Evolutionary conservation across 2,329 filamentous ascomycete species (phyloP), one percentile per base, ranked within the genome.

Genomic region (Fusarium sp.): DNA sequence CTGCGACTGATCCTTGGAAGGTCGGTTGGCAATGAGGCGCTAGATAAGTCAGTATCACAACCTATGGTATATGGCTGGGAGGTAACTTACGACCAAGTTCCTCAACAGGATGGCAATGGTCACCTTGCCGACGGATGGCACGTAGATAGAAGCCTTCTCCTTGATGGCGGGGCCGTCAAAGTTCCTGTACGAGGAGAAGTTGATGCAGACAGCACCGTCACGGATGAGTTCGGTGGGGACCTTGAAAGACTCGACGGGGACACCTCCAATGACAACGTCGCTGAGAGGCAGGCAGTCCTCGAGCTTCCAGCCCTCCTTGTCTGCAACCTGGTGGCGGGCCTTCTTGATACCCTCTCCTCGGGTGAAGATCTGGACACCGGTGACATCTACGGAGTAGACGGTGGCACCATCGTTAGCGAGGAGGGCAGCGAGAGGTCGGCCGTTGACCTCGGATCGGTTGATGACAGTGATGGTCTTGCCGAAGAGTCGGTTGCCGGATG

Each of bases 201-300:
- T 99, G 82, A 99, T 94, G 84, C 96, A 99, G n/a, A 97, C 93
- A 28, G 93, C 94, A 46, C 96, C 96, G 56, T 97, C 92, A 45
- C 93, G 88, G 73, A 99, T 84, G 65, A 96, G 83, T 50, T 92
- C 87, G 5, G 90, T 91, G 7, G 94, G 92, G 24, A 99, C 91
- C 83, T 98, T 97, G 86, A 91, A 99, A 62, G 85, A 87, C 67
- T 97, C 91, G 23, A 89, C 88, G 0, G 96, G 96, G 3, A 99
- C 96, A 68, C 96, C 96, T 53, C 92, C 92, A 73, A 99, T 96
- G 64, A 99, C 91, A 19, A 98, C 95, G 77, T 99, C 96, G 76
- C 94, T 97, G 62, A 95, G 82, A 3, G 94, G 92, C 39, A 96
- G 84, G 67, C 92, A 94, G 73, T 97, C 86, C 77, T 94, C 88